Evolutionary conservation across 345 rosid genomes (phyloP).

Genomic region (Sisymbrium irio): DNA sequence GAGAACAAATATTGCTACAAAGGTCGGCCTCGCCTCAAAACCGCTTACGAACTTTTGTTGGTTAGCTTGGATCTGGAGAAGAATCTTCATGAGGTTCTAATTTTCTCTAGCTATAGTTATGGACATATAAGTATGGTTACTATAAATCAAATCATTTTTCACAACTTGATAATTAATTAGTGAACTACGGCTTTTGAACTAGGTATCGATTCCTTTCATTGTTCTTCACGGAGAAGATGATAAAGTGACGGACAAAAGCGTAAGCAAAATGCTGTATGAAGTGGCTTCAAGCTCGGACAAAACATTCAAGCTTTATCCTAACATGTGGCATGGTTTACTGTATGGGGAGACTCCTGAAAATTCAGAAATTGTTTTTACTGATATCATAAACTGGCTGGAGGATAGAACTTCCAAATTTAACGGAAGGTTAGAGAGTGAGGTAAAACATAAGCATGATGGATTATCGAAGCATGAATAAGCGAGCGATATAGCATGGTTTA

Average conservation of each 20-base stretch:
- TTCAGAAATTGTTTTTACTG: conserved; percentile 51
- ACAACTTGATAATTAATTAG: background rate
- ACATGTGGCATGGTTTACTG: conserved; percentile 92
- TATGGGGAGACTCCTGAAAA: conserved; percentile 63
- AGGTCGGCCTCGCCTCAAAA: conserved; percentile 72
- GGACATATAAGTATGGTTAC: background rate
- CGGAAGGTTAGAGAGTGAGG: conserved; percentile 29
- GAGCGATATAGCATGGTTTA: too few species aligned
- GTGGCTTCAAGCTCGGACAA: conserved; percentile 71
- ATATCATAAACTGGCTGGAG: conserved; percentile 61
- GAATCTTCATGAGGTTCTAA: conserved; percentile 54
- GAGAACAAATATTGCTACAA: conserved; percentile 72
- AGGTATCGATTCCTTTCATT: conserved; percentile 68
- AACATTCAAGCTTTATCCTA: conserved; percentile 61
- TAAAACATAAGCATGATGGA: conserved; percentile 23
- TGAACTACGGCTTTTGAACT: conserved; percentile 1
- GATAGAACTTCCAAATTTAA: conserved; percentile 27
- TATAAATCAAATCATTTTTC: background rate
- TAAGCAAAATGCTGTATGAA: conserved; percentile 47
- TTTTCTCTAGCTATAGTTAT: background rate
- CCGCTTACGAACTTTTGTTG: conserved; percentile 57
- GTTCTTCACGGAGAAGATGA: conserved; percentile 81
- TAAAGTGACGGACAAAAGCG: conserved; percentile 56
- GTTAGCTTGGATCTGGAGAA: conserved; percentile 57
- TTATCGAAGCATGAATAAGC: conserved; percentile 11